phyloP scores from a whole-genome alignment of 179 eudicot species.

The Actinidia chinensis region DNA sequence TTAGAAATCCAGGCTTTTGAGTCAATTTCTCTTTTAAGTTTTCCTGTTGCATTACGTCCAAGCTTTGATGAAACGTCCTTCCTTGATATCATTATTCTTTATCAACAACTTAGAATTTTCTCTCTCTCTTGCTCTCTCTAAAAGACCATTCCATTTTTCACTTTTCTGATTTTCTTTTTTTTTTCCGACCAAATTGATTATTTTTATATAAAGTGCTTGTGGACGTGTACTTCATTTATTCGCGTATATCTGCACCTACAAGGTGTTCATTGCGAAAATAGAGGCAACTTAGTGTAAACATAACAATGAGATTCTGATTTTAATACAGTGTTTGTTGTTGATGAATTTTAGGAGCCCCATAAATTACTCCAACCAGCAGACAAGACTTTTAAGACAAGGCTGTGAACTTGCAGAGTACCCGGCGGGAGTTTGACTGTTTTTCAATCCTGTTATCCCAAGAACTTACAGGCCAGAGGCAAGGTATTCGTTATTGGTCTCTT shows the following conservation, averaged over 20 bases:
- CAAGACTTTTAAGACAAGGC: constrained; percentile 81
- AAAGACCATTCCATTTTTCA: neutral
- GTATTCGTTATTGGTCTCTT: constrained; percentile 33
- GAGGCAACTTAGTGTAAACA: too few species aligned
- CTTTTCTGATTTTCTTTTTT: neutral
- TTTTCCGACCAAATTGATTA: neutral
- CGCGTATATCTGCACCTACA: constrained; percentile 2
- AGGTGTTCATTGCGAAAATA: too few species aligned
- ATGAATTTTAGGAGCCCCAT: constrained; percentile 65
- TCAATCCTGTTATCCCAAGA: constrained; percentile 83
- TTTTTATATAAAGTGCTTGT: neutral
- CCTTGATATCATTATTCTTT: neutral
- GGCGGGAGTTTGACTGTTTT: constrained; percentile 38
- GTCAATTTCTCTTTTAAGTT: neutral
- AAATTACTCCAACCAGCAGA: constrained; percentile 87
- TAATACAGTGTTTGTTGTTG: neutral
- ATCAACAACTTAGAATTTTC: neutral
- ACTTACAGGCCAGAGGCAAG: constrained; percentile 98
- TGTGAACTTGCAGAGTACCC: constrained; percentile 88
- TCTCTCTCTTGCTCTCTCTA: neutral
- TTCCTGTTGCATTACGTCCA: neutral
- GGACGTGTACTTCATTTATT: constrained; percentile 1
- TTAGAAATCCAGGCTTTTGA: neutral
- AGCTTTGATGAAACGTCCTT: neutral
- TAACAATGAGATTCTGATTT: constrained; percentile 4